phyloP scores from a whole-genome alignment of 129 eudicot species.

The Centrapalus pauciflorus region DNA sequence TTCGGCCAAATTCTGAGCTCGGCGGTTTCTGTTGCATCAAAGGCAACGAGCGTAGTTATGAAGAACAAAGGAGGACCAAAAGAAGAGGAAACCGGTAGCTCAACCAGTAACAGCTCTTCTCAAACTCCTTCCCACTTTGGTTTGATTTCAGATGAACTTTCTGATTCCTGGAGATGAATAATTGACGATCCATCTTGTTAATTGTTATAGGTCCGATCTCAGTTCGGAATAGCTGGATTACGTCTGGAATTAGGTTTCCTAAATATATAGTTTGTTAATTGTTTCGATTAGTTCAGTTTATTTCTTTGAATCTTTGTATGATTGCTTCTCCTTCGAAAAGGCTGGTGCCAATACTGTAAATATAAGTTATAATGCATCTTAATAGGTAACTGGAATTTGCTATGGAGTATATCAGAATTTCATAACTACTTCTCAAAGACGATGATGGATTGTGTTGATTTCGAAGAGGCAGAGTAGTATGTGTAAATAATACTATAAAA shows the following conservation, averaged over 20 bases:
- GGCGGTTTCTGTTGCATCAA: slow-evolving; percentile 9
- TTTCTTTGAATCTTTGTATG: not conserved
- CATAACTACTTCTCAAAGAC: not conserved
- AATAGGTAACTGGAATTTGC: not conserved
- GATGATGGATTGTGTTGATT: not conserved
- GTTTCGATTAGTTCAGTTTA: not conserved
- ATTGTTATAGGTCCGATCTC: not conserved
- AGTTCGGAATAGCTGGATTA: not conserved
- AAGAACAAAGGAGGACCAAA: not conserved
- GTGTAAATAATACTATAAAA: too few species aligned
- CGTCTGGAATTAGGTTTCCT: not conserved
- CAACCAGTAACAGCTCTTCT: not conserved
- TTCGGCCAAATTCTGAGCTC: not conserved
- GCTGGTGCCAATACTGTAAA: slow-evolving; percentile 6
- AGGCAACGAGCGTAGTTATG: not conserved
- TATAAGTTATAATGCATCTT: slow-evolving; percentile 1
- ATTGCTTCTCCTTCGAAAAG: not conserved
- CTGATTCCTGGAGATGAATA: slow-evolving; percentile 12
- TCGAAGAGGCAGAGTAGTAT: not conserved
- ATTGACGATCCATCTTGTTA: not conserved
- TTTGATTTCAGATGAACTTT: slow-evolving; percentile 1
- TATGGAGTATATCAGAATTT: not conserved
- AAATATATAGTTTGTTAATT: not conserved
- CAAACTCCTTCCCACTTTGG: not conserved
- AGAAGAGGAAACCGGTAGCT: not conserved